Percentiles rank a stretch among this genome's conserved stretches.
Conservation (phyloP, 331 rosid genomes). For the Quercus lobata region DNA sequence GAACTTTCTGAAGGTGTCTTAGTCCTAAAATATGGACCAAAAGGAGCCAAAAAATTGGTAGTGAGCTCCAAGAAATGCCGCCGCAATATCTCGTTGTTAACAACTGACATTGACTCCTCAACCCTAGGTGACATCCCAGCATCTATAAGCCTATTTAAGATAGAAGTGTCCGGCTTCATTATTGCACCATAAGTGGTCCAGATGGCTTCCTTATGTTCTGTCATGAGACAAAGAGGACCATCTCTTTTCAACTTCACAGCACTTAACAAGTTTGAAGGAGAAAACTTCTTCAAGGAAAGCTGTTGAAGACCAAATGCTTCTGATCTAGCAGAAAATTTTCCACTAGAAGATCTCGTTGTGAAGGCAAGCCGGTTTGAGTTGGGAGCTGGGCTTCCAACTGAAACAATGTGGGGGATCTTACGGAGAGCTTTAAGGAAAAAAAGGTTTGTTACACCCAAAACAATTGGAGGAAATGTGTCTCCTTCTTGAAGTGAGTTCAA, state of each 20-base stretch:
- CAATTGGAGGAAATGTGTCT: slow-evolving; percentile 67
- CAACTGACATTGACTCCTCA: slow-evolving; percentile 96
- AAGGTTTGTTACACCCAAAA: slow-evolving; percentile 92
- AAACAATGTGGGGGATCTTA: slow-evolving; percentile 66
- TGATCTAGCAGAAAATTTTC: slow-evolving; percentile 43
- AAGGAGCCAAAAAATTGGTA: slow-evolving; percentile 91
- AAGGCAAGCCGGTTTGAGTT: slow-evolving; percentile 45
- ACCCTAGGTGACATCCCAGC: slow-evolving; percentile 87
- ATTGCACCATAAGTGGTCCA: slow-evolving; percentile 84
- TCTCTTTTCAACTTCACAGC: slow-evolving; percentile 83
- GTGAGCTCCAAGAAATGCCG: slow-evolving; percentile 94
- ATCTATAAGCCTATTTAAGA: slow-evolving; percentile 87
- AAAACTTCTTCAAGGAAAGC: slow-evolving; percentile 66
- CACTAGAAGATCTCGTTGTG: slow-evolving; percentile 54
- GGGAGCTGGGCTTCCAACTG: slow-evolving; percentile 87
- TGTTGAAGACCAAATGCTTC: slow-evolving; percentile 78
- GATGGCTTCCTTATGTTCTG: slow-evolving; percentile 92
- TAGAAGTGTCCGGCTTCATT: slow-evolving; percentile 87
- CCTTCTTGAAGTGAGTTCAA: slow-evolving; percentile 74
- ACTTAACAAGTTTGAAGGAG: slow-evolving; percentile 74
- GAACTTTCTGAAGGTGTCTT: slow-evolving; percentile 78
- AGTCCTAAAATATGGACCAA: slow-evolving; percentile 82
- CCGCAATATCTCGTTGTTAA: slow-evolving; percentile 89
- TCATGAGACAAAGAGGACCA: slow-evolving; percentile 96
- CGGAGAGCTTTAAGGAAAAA: slow-evolving; percentile 92